Evolutionary conservation across 2,329 filamentous ascomycete species (phyloP), one percentile per base, ranked within the genome.

Genomic region (Grosmannia huntii): DNA sequence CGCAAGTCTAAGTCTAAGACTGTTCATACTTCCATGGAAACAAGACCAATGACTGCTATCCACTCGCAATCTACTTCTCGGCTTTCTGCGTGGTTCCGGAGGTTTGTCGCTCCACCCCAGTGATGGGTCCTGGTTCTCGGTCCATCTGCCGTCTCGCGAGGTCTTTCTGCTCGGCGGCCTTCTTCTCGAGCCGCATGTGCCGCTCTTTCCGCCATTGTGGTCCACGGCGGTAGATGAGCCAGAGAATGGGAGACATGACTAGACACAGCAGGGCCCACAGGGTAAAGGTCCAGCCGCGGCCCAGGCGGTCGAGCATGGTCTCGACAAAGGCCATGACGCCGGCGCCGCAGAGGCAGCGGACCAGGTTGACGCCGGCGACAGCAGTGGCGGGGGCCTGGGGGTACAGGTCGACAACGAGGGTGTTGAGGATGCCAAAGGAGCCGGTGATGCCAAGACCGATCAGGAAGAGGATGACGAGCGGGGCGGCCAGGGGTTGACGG

Each of bases 281-380:
- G 0, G 80, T 84, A 60, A 79, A 85, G n/a, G 76, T 78, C 81
- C 82, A 85, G 0, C 82, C 83, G 31, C 76, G 67, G 4, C 83
- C 83, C 70, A 85, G 76, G 0, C 68, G 70, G 7, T 70, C 62
- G 31, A 86, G 76, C 74, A 86, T 81, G 56, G 75, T 71, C 56
- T 83, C 76, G 46, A 87, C 80, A 10, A 83, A 72, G 0, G 80
- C 81, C 25, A 81, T 83, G 3, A 77, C 78, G 1, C 72, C 76
- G 0, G 84, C 84, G 27, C 81, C 83, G 49, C 82, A 69, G 21
- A 82, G 68, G 65, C 83, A 86, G n/a, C 83, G 71, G 5, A 81
- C 75, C 4, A 87, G 69, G 61, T 86, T 86, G 62, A 83, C 84
- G 0, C 83, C 80, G 0, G 83, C 83, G 1, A 82, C 82, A 0